phyloP scores from a whole-genome alignment of 2,329 filamentous ascomycete species.

The Aureobasidium sp. region DNA sequence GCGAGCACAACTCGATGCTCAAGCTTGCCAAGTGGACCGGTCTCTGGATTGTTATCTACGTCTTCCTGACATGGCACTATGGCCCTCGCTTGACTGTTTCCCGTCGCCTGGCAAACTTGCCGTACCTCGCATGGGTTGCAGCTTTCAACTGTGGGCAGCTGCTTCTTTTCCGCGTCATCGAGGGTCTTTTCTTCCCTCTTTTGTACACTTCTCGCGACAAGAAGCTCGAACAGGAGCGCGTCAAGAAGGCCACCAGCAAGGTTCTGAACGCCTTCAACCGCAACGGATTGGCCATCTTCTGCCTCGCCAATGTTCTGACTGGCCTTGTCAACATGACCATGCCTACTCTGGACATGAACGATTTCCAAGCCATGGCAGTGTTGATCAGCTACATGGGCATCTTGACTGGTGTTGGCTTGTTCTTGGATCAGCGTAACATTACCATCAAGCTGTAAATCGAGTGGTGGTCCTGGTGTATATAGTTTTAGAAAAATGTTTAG shows the following conservation, averaged over 20 bases:
- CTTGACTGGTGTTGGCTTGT: constrained; percentile 60
- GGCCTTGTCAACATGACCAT: constrained; percentile 82
- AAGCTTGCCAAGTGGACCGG: constrained; percentile 57
- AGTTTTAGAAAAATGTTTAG: not conserved
- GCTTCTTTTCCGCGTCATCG: constrained; percentile 66
- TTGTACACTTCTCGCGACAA: constrained; percentile 51
- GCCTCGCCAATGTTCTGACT: constrained; percentile 82
- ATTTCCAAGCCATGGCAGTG: constrained; percentile 60
- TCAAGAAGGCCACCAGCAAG: constrained; percentile 64
- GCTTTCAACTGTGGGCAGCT: constrained; percentile 85
- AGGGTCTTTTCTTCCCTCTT: constrained; percentile 68
- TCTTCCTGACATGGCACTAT: constrained; percentile 58
- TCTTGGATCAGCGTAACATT: constrained; percentile 56
- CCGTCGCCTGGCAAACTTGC: constrained; percentile 81
- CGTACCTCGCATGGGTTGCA: constrained; percentile 88
- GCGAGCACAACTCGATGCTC: constrained; percentile 19
- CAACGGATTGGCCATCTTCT: constrained; percentile 77
- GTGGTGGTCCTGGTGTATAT: not conserved
- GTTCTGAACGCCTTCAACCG: constrained; percentile 80
- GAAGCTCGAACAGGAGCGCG: constrained; percentile 54
- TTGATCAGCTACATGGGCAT: constrained; percentile 62
- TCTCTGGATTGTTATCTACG: constrained; percentile 64
- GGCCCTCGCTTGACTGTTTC: constrained; percentile 73
- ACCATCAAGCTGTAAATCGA: constrained; percentile 57
- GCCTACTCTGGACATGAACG: constrained; percentile 66